phyloP scores from a whole-genome alignment of 768 basidiomycete species.

The Trametes maxima region DNA sequence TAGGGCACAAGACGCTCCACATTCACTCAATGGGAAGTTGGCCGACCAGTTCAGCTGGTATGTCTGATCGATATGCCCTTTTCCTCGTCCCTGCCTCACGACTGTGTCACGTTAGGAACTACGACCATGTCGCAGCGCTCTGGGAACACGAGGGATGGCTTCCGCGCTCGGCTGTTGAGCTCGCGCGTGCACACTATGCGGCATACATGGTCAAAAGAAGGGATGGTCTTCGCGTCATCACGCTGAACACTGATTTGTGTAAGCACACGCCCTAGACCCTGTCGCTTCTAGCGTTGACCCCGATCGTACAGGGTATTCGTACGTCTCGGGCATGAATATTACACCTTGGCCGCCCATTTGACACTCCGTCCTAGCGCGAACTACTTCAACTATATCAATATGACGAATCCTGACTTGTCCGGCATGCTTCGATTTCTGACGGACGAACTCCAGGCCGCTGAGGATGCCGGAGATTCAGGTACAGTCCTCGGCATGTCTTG shows the following conservation, averaged over 20 bases:
- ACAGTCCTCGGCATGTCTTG: conserved; percentile 11
- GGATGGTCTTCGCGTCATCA: conserved; percentile 72
- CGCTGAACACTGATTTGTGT: conserved; percentile 80
- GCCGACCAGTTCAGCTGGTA: conserved; percentile 70
- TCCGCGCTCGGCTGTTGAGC: conserved; percentile 52
- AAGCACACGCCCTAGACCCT: conserved; percentile 29
- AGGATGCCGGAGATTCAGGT: conserved; percentile 76
- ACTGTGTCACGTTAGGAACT: conserved; percentile 53
- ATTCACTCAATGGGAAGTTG: conserved; percentile 54
- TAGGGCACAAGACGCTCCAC: conserved; percentile 64
- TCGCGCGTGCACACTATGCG: conserved; percentile 69
- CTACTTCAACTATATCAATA: conserved; percentile 77
- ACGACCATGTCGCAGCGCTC: conserved; percentile 69
- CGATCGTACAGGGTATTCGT: conserved; percentile 2
- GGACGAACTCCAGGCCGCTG: conserved; percentile 76
- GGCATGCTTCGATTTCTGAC: conserved; percentile 80
- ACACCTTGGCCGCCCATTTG: background rate
- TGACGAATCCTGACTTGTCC: conserved; percentile 66
- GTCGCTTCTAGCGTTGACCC: background rate
- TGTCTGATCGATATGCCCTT: conserved; percentile 4
- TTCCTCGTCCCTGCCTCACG: background rate
- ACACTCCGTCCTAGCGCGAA: conserved; percentile 49
- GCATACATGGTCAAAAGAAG: conserved; percentile 69
- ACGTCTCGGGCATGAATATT: conserved; percentile 35
- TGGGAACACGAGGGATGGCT: conserved; percentile 78